Evolutionary conservation across 129 eudicot genomes (phyloP).

Genomic region (Logfia minima): DNA sequence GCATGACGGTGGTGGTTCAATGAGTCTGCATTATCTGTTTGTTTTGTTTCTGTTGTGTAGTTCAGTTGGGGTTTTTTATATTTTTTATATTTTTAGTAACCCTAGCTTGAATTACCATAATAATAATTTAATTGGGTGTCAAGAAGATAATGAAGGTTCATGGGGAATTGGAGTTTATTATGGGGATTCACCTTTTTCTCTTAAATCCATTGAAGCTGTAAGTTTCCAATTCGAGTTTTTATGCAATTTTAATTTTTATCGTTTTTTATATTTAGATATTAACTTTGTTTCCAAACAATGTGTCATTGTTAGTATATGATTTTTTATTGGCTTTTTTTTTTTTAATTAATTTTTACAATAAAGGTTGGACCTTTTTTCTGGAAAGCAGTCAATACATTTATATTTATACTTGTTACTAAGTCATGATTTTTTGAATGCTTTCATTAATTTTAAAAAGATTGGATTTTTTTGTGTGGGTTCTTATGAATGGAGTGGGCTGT

Average conservation of each 20-base stretch:
- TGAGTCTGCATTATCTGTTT: conserved; percentile 30
- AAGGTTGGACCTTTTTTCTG: background rate
- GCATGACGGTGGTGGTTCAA: conserved; percentile 28
- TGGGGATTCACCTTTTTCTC: conserved; percentile 80
- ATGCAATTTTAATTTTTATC: background rate
- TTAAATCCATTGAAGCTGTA: conserved; percentile 80
- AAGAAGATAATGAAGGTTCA: conserved; percentile 82
- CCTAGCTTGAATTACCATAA: conserved; percentile 17
- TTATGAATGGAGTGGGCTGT: background rate
- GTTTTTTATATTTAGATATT: conserved; percentile 2
- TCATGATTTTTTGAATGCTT: background rate
- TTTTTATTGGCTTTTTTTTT: background rate
- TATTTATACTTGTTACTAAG: background rate
- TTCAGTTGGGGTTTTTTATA: conserved; percentile 38
- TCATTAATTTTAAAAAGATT: background rate
- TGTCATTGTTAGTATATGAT: background rate
- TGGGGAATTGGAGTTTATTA: conserved; percentile 88
- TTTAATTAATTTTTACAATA: background rate
- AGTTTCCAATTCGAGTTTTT: conserved; percentile 24
- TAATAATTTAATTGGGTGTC: conserved; percentile 47
- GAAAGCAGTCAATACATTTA: background rate
- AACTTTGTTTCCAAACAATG: background rate
- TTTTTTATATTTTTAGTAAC: conserved; percentile 28
- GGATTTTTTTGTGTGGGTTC: conserved; percentile 10
- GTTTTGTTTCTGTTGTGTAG: conserved; percentile 33